Evolutionary conservation across 2,329 filamentous ascomycete genomes (phyloP), one percentile per base, ranked within the genome.

Genomic region (Xylariaceae sp.): DNA sequence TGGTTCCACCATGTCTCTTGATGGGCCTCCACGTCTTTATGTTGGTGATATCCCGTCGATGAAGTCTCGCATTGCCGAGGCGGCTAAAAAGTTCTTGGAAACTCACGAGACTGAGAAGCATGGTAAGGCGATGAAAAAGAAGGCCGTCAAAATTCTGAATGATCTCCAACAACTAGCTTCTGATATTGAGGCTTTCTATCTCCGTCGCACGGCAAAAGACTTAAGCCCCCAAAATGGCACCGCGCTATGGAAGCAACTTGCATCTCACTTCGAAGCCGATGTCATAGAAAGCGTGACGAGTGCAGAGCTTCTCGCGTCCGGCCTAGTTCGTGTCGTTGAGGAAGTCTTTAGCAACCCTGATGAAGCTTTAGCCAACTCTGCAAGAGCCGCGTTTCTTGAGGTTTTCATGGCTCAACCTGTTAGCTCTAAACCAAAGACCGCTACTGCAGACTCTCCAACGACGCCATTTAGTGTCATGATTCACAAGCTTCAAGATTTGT

Each of bases 241-340:
- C 28, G 77, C 81, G 2, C 78, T 96, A 0, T 98, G 98, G 74
- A 79, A 81, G 28, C 85, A 83, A 47, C 78, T 99, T 56, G 91
- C 92, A 0, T 83, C 84, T 3, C 93, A 95, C 69, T 99, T 99
- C 67, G 89, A 96, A 67, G 87, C 89, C 0, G 91, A 97, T 74
- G 89, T 95, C 1, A 75, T 96, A 51, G 90, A 96, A 69, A 96
- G 92, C 71, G 93, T 97, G 50, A 99, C 95, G 0, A 99, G 95
- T 74, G 93, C 94, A 44, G 95, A 99, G 72, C 79, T 99, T 28
- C 84, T 98, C 49, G 92, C 91, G 26, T 98, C 95, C 1, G 91
- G 92, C 16, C 86, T 99, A 53, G 93, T 99, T 9, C 86, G 91
- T 40, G 87, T 91, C 8, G 79, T 99, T 2, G 83, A 98, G 39